Conservation (phyloP, 2,329 filamentous ascomycete genomes). For the Verticillium zaregamsianum region DNA sequence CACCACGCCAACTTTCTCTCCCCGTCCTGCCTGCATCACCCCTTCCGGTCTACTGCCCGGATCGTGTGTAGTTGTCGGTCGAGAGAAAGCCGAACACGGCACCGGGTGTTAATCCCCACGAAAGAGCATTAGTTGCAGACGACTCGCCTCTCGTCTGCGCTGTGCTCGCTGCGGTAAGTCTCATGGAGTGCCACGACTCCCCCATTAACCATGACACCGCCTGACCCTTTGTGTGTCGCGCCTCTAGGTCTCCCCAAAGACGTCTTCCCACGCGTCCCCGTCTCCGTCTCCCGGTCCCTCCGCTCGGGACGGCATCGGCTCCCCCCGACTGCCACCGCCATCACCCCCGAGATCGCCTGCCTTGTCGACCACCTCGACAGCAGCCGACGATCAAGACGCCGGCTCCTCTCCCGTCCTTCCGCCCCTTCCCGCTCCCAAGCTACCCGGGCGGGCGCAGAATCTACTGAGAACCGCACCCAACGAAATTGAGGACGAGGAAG, state of each 20-base stretch:
- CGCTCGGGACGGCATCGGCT: slow-evolving; percentile 53
- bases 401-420: slow-evolving; percentile 56
- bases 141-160: slow-evolving; percentile 55
- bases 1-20: not conserved
- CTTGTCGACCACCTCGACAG: slow-evolving; percentile 58
- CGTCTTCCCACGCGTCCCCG: slow-evolving; percentile 49
- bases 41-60: not conserved
- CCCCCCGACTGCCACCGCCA: slow-evolving; percentile 27
- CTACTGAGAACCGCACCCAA: slow-evolving; percentile 51
- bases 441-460: slow-evolving; percentile 51
- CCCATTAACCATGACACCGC: not conserved
- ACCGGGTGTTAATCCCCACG: not conserved
- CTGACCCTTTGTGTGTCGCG: not conserved
- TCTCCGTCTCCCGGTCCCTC: slow-evolving; percentile 54
- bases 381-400: slow-evolving; percentile 50
- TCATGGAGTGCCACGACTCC: slow-evolving; percentile 7
- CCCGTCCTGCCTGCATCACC: not conserved
- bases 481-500: slow-evolving; percentile 27
- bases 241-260: slow-evolving; percentile 41
- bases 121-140: slow-evolving; percentile 56
- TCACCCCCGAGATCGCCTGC: slow-evolving; percentile 50
- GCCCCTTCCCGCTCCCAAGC: slow-evolving; percentile 52
- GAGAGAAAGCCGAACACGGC: not conserved
- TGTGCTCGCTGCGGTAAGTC: slow-evolving; percentile 52
- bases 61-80: not conserved